These are phyloP conservation scores for Picochlorum sp. DNA, from an alignment of 139 green algal genomes.

Conservation along the genomic window DNA sequence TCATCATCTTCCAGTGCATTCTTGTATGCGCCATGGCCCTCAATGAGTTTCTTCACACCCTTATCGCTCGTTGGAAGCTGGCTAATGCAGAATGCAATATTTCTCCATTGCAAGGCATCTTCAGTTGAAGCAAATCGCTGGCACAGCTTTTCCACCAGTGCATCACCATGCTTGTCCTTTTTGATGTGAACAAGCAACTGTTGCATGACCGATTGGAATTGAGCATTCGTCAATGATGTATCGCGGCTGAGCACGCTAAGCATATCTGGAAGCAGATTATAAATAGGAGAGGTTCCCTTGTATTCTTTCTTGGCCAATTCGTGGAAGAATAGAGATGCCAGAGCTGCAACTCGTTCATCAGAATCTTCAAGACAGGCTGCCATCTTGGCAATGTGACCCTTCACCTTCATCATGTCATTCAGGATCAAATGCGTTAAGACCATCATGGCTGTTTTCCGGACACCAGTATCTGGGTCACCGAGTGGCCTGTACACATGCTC, in stretches of 20 bases:
- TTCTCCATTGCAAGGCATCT: constrained; percentile 50
- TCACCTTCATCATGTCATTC: constrained; percentile 95
- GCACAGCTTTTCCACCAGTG: constrained; percentile 67
- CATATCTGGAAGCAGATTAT: constrained; percentile 93
- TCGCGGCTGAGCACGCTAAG: constrained; percentile 56
- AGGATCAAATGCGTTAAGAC: constrained; percentile 92
- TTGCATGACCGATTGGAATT: constrained; percentile 63
- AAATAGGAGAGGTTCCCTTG: constrained; percentile 70
- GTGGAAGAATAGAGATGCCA: constrained; percentile 71
- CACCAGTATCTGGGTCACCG: constrained; percentile 30
- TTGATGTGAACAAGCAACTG: constrained; percentile 58
- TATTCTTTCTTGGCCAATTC: constrained; percentile 68
- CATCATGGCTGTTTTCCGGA: constrained; percentile 70
- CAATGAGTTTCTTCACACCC: constrained; percentile 59
- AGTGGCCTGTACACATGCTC: constrained; percentile 71
- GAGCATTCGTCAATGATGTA: constrained; percentile 27
- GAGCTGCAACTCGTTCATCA: constrained; percentile 38
- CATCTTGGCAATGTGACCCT: constrained; percentile 79
- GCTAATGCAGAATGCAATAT: constrained; percentile 78
- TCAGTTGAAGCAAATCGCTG: constrained; percentile 43
- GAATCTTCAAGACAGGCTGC: constrained; percentile 66
- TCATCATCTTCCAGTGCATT: constrained; percentile 58
- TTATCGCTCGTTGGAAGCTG: constrained; percentile 77
- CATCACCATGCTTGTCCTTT: constrained; percentile 72
- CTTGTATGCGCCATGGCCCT: constrained; percentile 70